Evolutionary conservation across 768 basidiomycete species (phyloP).

Genomic region (Kwoniella sp.): DNA sequence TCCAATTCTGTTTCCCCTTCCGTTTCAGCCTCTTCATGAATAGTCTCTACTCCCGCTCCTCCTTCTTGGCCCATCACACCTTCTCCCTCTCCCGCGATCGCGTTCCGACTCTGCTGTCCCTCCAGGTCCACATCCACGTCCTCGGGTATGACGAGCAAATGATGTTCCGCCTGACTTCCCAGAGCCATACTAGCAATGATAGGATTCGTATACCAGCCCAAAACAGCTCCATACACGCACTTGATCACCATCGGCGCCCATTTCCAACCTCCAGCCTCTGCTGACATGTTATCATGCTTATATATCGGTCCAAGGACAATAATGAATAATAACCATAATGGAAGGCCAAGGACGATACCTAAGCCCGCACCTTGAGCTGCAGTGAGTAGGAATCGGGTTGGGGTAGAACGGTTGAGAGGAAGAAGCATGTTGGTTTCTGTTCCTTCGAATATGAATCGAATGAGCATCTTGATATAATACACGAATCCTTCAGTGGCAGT

Average conservation of each 20-base stretch:
- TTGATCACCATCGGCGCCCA: slow-evolving; percentile 56
- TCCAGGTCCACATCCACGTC: slow-evolving; percentile 12
- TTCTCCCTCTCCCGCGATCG: neutral
- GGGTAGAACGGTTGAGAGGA: slow-evolving; percentile 24
- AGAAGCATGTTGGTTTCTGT: slow-evolving; percentile 54
- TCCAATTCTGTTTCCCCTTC: neutral
- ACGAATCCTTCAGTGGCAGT: slow-evolving; percentile 6
- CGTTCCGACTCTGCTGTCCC: neutral
- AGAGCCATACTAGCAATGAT: slow-evolving; percentile 53
- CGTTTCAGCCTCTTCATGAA: slow-evolving; percentile 25
- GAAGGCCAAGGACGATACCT: slow-evolving; percentile 53
- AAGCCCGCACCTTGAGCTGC: slow-evolving; percentile 50
- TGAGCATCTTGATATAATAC: slow-evolving; percentile 48
- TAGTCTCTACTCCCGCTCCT: slow-evolving; percentile 16
- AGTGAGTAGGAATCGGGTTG: slow-evolving; percentile 35
- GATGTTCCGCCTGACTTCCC: slow-evolving; percentile 55
- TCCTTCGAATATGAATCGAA: slow-evolving; percentile 55
- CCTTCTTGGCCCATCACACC: neutral
- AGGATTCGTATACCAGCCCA: slow-evolving; percentile 55
- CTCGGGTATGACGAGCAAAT: slow-evolving; percentile 45
- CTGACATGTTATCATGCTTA: slow-evolving; percentile 40
- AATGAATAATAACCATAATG: slow-evolving; percentile 52
- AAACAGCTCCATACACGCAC: slow-evolving; percentile 47
- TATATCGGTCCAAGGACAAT: slow-evolving; percentile 55
- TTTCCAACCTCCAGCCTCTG: slow-evolving; percentile 18